Base-by-base conservation (phyloP, 768 basidiomycete species). In the Podaxis sp. region DNA sequence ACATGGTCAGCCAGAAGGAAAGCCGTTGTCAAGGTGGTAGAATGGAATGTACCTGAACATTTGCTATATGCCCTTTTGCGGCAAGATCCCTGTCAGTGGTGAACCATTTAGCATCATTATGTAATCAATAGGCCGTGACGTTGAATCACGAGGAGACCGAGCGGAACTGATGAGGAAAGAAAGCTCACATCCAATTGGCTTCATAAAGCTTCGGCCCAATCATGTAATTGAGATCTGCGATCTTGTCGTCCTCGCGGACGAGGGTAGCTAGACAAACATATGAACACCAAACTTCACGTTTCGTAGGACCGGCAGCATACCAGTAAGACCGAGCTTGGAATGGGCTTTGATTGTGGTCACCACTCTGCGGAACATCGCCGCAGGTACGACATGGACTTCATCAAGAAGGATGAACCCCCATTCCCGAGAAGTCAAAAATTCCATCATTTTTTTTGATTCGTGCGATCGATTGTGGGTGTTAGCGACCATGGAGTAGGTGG, bases 381-480 rank as follows among this genome's bases (percentile, higher is more conserved):
- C 97, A 6, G 97, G 97, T 4, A 98, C 97, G 66, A 99, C 97
- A 73, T 99, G 97, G 19, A 98, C 97, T 77, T 99, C 97, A 70
- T 99, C 97, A 47, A 99, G 81, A 19, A 99, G 80, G 66, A 99
- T 91, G 76, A 98, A 98, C 8, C 97, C 97, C 97, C 97, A 99
- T 75, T 99, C 97, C 58, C 96, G 82, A n/a, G 94, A 95, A 29
- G 94, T 94, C 50, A 99, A 75, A 71, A 98, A 99, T 67, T 99
- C 96, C 97, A 99, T 99, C 93, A 98, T 98, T 80, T 98, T 97
- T 79, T 97, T 95, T 17, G 97, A 93, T 71, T 96, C 95, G 72
- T 98, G 94, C n/a, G 97, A 97, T 66, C 97, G 87, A 73, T 98
- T 97, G 70, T 95, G 93, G 2, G 94, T 97, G 73, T 98, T 98